Conservation (phyloP, 2,329 filamentous ascomycete species). For the Sarocladium kiliense region DNA sequence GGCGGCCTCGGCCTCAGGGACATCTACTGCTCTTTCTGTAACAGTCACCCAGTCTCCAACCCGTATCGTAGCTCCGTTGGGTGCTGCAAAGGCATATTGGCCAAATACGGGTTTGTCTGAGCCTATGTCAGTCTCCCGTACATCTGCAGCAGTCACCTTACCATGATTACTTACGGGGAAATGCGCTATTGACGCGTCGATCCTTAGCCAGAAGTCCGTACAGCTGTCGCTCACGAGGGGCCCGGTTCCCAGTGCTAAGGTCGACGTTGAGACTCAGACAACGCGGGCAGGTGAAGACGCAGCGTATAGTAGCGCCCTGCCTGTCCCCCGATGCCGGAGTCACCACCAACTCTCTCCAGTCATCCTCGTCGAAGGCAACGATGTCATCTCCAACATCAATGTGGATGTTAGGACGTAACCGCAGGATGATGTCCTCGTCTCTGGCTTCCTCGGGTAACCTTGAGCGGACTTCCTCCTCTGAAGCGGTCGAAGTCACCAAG, state of each 20-base stretch:
- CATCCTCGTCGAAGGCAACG: constrained; percentile 14
- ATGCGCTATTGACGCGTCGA: constrained; percentile 14
- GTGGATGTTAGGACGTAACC: constrained; percentile 16
- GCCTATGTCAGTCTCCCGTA: neutral
- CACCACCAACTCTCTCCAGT: constrained; percentile 14
- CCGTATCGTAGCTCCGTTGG: constrained; percentile 13
- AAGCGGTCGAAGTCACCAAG: constrained; percentile 14
- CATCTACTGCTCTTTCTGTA: constrained; percentile 9
- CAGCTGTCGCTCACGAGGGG: constrained; percentile 12
- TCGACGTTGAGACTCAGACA: constrained; percentile 16
- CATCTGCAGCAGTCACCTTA: neutral
- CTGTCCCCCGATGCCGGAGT: constrained; percentile 8
- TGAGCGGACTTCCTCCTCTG: constrained; percentile 13
- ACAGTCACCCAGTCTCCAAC: constrained; percentile 19
- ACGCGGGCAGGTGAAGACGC: constrained; percentile 14
- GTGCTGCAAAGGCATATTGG: constrained; percentile 15
- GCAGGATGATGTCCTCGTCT: constrained; percentile 14
- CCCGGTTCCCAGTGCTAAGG: constrained; percentile 11
- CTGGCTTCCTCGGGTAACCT: constrained; percentile 10
- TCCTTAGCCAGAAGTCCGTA: constrained; percentile 16
- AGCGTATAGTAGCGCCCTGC: constrained; percentile 15
- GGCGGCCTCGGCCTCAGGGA: neutral
- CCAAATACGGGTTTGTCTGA: constrained; percentile 17
- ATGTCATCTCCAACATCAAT: constrained; percentile 12
- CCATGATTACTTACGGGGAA: constrained; percentile 11